Base-by-base conservation (phyloP, 2,329 filamentous ascomycete species). In the Alternaria postmessia region DNA sequence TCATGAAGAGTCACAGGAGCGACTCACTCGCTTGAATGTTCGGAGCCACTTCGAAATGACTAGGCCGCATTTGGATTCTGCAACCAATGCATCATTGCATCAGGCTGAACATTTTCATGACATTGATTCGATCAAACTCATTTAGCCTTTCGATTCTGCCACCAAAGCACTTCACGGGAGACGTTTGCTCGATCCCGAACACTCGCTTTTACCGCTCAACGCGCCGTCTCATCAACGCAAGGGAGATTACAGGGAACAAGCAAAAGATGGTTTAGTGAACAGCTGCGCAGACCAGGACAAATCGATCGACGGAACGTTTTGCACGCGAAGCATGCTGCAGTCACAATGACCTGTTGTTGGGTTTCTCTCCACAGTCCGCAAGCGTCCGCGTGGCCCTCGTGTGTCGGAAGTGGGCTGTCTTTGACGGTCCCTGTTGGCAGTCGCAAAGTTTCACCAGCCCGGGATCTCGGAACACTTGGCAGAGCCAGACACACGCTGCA, bases 391-490 rank as follows among this genome's bases (percentile, higher is more conserved):
- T 30, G 12, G 24, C 12, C 32, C 9, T n/a, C 22, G 36, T 28
- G 12, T 11, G 30, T 14, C 28, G n/a, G 22, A 20, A 39, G 36
- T 3, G 34, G 34, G 34, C 34, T n/a, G 34, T 36, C 14, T 36
- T 36, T n/a, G 34, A 7, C 9, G 26, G 30, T 36, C 22, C 20
- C 30, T 38, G 32, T 34, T 49, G 16, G 46, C 46, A 49, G 32
- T 49, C 46, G 32, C 46, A 49, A 36, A 16, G 32, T 49, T 38
- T 38, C 30, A 36, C 46, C 32, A 36, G 12, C 16, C 12, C 22
- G 44, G 54, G 54, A 24, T 36, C 47, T 48, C 56, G 51, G 56
- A 32, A 11, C 46, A 18, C 56, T 58, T 58, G 51, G 56, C 56
- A 43, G 26, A 43, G 26, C 20, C 32, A 49, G 46, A 49, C 36